Evolutionary conservation across 345 rosid species (phyloP).

Genomic region (Alliaria petiolata): DNA sequence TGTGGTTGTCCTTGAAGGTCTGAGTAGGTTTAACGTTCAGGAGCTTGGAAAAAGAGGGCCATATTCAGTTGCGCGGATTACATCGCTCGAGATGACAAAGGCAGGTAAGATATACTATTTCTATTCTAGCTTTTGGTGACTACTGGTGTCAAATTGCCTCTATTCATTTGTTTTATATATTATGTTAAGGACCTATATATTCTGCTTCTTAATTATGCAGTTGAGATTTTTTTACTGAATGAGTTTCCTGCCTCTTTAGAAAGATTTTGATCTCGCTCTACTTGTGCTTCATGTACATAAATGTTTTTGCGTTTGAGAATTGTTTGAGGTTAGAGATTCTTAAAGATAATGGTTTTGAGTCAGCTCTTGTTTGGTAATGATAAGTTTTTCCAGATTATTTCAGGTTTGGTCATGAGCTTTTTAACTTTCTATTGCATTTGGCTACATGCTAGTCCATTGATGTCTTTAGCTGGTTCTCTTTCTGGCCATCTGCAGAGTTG

Average conservation of each 20-base stretch:
- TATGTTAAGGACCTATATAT: background rate
- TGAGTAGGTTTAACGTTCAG: conserved; percentile 90
- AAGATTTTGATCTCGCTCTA: background rate
- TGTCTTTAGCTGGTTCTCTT: conserved; percentile 20
- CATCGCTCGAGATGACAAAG: conserved; percentile 89
- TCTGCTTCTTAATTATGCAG: background rate
- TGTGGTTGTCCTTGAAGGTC: conserved; percentile 95
- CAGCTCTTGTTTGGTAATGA: background rate
- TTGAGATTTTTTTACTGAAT: background rate
- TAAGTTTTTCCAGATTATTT: too few species aligned
- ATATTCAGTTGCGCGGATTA: conserved; percentile 80
- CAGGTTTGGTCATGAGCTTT: too few species aligned
- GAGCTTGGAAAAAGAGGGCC: conserved; percentile 91
- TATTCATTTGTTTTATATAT: background rate
- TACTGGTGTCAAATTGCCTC: background rate
- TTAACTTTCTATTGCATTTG: too few species aligned
- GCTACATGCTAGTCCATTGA: conserved; percentile 11
- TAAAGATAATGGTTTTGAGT: background rate
- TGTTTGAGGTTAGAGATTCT: background rate
- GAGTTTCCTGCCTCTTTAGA: background rate
- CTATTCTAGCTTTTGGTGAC: background rate
- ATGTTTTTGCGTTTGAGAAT: background rate
- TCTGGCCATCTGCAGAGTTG: conserved; percentile 58
- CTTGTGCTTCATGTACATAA: background rate
- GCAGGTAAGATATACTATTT: conserved; percentile 51